Evolutionary conservation across 352 stramenopile genomes (phyloP).

Genomic region (Phytopythium litorale): DNA sequence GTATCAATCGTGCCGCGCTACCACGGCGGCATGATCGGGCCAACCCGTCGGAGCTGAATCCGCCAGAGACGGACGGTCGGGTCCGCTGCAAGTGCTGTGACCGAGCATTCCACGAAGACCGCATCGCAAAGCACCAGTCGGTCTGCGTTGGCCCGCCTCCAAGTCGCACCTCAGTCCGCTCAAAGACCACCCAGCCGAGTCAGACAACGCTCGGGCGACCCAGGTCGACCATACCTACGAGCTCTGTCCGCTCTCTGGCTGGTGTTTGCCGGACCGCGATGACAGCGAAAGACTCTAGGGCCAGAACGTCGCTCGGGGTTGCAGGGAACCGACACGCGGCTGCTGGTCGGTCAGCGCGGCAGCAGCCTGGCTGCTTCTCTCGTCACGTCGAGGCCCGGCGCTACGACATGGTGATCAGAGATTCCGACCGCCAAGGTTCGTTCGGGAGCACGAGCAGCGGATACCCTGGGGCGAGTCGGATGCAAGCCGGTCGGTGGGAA

Average conservation of each 20-base stretch:
- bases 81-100: conserved; percentile 55
- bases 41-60: conserved; percentile 26
- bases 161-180: background rate
- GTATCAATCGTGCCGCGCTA: too few species aligned
- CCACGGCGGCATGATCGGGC: background rate
- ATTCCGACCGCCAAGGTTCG: conserved; percentile 3
- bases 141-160: conserved; percentile 28
- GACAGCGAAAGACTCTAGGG: background rate
- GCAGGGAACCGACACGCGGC: conserved; percentile 1
- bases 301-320: background rate
- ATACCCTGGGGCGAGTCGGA: conserved; percentile 14
- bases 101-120: conserved; percentile 51
- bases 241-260: background rate
- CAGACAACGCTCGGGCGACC: background rate
- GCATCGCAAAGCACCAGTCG: conserved; percentile 67
- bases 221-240: background rate
- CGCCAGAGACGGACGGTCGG: conserved; percentile 39
- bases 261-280: background rate
- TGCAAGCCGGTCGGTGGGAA: conserved; percentile 18
- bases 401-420: conserved; percentile 4
- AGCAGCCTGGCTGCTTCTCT: background rate
- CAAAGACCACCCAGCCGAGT: background rate
- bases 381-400: background rate
- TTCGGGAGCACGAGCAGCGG: background rate
- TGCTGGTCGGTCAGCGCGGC: conserved; percentile 6